Evolutionary conservation across 2,329 filamentous ascomycete species (phyloP), one percentile per base, ranked within the genome.

Genomic region (Chalara sp.): DNA sequence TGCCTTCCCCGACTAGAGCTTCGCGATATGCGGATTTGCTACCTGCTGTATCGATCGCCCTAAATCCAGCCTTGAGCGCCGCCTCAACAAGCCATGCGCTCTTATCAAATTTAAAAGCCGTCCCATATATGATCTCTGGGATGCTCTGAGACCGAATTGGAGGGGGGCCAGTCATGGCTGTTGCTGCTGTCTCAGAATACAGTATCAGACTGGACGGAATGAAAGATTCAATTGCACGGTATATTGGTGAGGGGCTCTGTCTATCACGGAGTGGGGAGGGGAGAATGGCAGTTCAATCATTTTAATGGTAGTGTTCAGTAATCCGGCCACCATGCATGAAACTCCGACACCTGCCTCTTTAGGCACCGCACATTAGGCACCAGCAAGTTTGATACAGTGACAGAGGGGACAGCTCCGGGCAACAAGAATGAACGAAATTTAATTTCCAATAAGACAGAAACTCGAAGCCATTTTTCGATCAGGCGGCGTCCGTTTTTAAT

Each of bases 101-200:
- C 21, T 52, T 52, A 6, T 52, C 50, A 44, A 48, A 48, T 48
- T 52, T 52, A n/a, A 52, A 52, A 10, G 50, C 50, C 7, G 50
- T 48, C 8, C 45, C 50, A 40, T 52, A 52, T n/a, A 52, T 48
- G 37, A 52, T 48, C 1, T 48, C 32, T 32, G 50, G 50, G 5
- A 52, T 39, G n/a, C 50, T 40, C 32, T 48, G 50, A 29, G 48
- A 52, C 31, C 39, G 49, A 39, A 37, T 6, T 11, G 5, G 33
- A 29, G 4, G 7, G n/a, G 5, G 33, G 13, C 5, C 21, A 13
- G 47, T 41, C 48, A 50, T 50, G 31, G 35, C 32, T 45, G 8
- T 37, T 45, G 31, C 48, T 21, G 21, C 21, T 21, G 21, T 3
- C 41, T 32, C 29, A 3, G 42, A 6, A 28, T 44, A 3, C 7